Evolutionary conservation across 345 rosid species (phyloP), one percentile per base, ranked within the genome.

Genomic region (Aurinia saxatilis): DNA sequence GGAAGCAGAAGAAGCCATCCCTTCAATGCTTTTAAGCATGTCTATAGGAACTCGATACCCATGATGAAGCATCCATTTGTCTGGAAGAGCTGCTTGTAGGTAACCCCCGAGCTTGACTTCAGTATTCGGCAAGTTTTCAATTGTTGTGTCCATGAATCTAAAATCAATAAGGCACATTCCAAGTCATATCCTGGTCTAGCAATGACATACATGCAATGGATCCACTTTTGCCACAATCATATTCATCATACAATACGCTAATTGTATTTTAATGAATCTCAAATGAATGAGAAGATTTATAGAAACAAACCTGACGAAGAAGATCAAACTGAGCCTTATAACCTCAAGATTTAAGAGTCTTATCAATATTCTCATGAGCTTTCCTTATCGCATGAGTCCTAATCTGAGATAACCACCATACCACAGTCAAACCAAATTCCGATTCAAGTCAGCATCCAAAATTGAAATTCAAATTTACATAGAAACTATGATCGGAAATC

Each of bases 41-140:
- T 95, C 99, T 72, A 72, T 64, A 16, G 97, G 99, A 64, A 90
- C 92, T 5, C 75, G 82, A 58, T 90, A 95, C 42, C 87, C 84
- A 72, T 95, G 90, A 33, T 95, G 99, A 67, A 95, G 92, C 97
- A 95, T 95, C 99, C 99, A 95, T 57, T 95, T 81, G 36, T 80
- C 82, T 0, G 97, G 97, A 69, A 95, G n/a, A n/a, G 92, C 71
- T 95, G 90, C 56, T 84, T 88, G 39, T 71, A 68, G 63, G 78
- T 81, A 62, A 86, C 82, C n/a, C 86, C 96, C 13, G 83, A 38
- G 70, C 76, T 82, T 40, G 77, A 83, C 73, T 95, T 95, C 46
- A 79, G 57, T 65, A 95, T 88, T n/a, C n/a, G n/a, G n/a, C n/a
- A n/a, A n/a, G n/a, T n/a, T n/a, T n/a, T n/a, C n/a, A n/a, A n/a